phyloP scores from a whole-genome alignment of 2,329 filamentous ascomycete genomes.

The Daldinia eschscholtzii region DNA sequence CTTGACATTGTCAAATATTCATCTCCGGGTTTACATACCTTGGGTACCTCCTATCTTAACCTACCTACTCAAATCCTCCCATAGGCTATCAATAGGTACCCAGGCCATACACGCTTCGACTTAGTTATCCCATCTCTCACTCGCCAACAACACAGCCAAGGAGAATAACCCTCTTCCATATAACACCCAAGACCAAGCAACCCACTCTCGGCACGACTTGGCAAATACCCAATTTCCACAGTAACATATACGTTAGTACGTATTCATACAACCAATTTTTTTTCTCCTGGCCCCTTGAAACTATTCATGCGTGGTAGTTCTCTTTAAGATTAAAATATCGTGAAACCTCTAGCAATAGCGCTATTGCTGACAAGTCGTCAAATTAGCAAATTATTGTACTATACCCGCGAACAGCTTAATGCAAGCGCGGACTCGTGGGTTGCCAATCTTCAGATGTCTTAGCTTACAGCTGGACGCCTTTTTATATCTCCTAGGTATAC shows the following conservation, averaged over 20 bases:
- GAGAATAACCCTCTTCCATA: not conserved
- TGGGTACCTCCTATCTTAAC: no score
- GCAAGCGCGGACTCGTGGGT: not conserved
- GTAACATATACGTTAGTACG: no score
- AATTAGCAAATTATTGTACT: not conserved
- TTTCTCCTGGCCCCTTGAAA: not conserved
- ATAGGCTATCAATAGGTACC: no score
- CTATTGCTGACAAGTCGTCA: not conserved
- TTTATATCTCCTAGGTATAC: no score
- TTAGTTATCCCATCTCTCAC: no score
- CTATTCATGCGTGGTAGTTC: not conserved
- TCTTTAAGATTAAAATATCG: not conserved
- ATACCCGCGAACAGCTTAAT: no score
- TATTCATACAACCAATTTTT: not conserved
- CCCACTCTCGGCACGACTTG: not conserved
- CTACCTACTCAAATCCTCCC: no score
- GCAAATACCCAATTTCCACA: not conserved
- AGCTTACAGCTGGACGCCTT: no score
- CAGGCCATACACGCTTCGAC: no score
- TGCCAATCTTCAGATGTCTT: not conserved
- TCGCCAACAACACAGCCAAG: no score
- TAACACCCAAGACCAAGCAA: not conserved
- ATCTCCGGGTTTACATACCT: no score
- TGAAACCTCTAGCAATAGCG: not conserved
- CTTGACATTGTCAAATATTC: no score